Evolutionary conservation across 148 eudicot genomes (phyloP).

Genomic region (Hydrangea macrophylla): DNA sequence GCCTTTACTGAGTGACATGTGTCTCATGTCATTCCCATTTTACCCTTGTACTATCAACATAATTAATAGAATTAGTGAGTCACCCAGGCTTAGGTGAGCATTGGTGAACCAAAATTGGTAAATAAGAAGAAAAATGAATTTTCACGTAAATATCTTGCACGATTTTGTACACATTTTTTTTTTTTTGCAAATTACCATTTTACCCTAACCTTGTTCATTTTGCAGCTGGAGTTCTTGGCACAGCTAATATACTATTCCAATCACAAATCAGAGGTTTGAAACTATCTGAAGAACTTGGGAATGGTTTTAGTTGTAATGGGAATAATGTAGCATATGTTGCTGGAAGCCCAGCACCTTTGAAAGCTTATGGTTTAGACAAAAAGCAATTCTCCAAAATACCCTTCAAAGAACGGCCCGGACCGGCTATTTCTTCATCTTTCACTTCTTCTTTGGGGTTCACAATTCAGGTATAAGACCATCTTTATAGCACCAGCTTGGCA

Average conservation of each 20-base stretch:
- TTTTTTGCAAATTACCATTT: too few relatives aligned
- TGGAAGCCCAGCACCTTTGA: conserved; percentile 35
- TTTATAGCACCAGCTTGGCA: neutral
- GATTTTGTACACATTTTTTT: too few relatives aligned
- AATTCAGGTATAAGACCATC: conserved; percentile 32
- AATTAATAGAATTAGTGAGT: too few relatives aligned
- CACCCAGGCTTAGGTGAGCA: too few relatives aligned
- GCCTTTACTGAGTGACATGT: too few relatives aligned
- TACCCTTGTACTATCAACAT: too few relatives aligned
- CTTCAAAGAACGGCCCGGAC: conserved; percentile 37
- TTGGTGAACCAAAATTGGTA: too few relatives aligned
- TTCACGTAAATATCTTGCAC: too few relatives aligned
- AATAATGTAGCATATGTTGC: conserved; percentile 32
- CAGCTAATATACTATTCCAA: conserved; percentile 25
- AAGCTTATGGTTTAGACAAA: conserved; percentile 22
- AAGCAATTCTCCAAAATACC: conserved; percentile 21
- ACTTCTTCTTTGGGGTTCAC: conserved; percentile 37
- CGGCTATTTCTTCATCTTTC: conserved; percentile 39
- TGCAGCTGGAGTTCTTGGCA: conserved; percentile 40
- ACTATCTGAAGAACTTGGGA: conserved; percentile 31
- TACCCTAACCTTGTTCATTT: too few relatives aligned
- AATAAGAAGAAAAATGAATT: too few relatives aligned
- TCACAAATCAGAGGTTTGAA: conserved; percentile 30
- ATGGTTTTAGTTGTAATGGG: conserved; percentile 36
- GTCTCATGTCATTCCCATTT: too few relatives aligned